phyloP scores from a whole-genome alignment of 106 monocot genomes.

The Dendrobium officinale region DNA sequence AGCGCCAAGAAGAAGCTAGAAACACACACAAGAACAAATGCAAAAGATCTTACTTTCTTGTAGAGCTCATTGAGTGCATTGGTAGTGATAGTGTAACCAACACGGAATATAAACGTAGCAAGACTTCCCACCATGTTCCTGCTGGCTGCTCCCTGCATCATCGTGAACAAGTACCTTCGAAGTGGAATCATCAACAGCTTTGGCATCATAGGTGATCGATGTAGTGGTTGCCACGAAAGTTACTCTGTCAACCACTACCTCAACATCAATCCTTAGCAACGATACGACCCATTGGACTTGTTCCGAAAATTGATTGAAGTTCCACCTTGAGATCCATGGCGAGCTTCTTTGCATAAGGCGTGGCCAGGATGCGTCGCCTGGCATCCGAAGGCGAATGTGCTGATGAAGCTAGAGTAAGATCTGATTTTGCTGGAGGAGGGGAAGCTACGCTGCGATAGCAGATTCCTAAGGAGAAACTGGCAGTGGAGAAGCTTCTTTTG shows the following conservation, averaged over 20 bases:
- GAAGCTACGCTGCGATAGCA: slow-evolving; percentile 5
- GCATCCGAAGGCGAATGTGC: slow-evolving; percentile 44
- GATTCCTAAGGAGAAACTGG: neutral
- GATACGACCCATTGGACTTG: slow-evolving; percentile 76
- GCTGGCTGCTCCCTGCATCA: slow-evolving; percentile 85
- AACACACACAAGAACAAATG: neutral
- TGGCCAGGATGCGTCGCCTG: slow-evolving; percentile 56
- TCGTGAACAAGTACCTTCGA: slow-evolving; percentile 19
- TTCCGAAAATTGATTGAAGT: slow-evolving; percentile 37
- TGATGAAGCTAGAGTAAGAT: slow-evolving; percentile 8
- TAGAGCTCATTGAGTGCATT: slow-evolving; percentile 75
- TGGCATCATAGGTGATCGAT: neutral
- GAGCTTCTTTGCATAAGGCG: slow-evolving; percentile 90
- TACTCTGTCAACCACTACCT: slow-evolving; percentile 54
- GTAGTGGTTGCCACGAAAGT: slow-evolving; percentile 13
- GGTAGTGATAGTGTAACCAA: slow-evolving; percentile 85
- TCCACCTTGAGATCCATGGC: slow-evolving; percentile 84
- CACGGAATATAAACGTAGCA: slow-evolving; percentile 70
- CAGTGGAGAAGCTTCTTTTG: neutral
- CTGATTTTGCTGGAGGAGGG: neutral
- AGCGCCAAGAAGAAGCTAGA: neutral
- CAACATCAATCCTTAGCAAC: slow-evolving; percentile 79
- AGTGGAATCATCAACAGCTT: slow-evolving; percentile 12
- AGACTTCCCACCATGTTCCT: slow-evolving; percentile 89
- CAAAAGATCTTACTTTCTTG: slow-evolving; percentile 52